Evolutionary conservation across 106 monocot genomes (phyloP).

Genomic region (Acorus calamus): DNA sequence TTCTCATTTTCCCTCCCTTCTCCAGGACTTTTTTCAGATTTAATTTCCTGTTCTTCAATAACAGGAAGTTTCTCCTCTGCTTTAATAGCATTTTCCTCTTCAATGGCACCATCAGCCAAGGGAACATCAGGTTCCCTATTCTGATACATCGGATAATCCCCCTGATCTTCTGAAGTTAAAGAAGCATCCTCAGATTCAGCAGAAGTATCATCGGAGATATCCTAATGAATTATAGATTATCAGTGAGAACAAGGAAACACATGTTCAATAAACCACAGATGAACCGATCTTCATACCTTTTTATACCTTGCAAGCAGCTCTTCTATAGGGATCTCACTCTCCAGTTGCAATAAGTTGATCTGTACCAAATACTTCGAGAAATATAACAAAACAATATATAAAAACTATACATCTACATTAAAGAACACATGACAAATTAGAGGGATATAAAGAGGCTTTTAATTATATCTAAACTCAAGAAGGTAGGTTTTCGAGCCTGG

Average conservation of each 20-base stretch:
- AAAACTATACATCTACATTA: no score
- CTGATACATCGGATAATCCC: conserved; percentile 13
- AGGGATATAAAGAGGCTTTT: no score
- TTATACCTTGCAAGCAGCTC: conserved; percentile 84
- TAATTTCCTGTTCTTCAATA: conserved; percentile 12
- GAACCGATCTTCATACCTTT: conserved; percentile 52
- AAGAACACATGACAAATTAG: background rate
- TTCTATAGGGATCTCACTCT: conserved; percentile 77
- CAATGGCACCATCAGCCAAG: background rate
- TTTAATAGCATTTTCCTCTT: conserved; percentile 10
- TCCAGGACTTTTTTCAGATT: conserved; percentile 8
- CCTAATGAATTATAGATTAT: conserved; percentile 33
- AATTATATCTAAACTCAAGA: no score
- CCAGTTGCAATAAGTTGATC: conserved; percentile 76
- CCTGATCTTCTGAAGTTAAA: conserved; percentile 32
- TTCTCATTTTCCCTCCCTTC: conserved; percentile 53
- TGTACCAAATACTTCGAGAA: no score
- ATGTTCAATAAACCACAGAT: background rate
- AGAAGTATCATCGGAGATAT: conserved; percentile 28
- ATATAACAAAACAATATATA: background rate
- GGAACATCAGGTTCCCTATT: conserved; percentile 11
- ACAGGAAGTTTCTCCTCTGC: background rate
- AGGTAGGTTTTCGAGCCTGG: no score
- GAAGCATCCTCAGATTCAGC: conserved; percentile 36
- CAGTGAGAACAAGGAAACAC: no score